Base-by-base conservation (phyloP, 352 stramenopile species). In the Globisporangium ultimum region DNA sequence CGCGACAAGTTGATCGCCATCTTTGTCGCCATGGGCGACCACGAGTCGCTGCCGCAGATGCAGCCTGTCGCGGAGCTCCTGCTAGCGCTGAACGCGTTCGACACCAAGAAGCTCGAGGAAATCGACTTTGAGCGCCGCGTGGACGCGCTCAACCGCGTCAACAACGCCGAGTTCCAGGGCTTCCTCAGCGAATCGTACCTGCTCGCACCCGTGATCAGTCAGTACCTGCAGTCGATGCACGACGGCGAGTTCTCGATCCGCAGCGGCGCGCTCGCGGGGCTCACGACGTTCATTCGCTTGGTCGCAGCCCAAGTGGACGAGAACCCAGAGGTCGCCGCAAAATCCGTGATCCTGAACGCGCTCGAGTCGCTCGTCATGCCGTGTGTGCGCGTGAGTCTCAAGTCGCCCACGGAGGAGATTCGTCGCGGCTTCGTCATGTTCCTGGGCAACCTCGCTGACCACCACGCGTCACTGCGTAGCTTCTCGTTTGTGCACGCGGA, bases 311-410 rank as follows among this genome's bases (percentile, higher is more conserved):
- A 67, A 17, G 61, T 74, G 17, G 53, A 66, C 2, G 58, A 63
- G 10, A 56, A 58, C 32, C 24, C 58, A 6, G 46, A 28, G 28
- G 61, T 64, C 28, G 61, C 21, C 3, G 59, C 53, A 8, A 80
- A 86, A 32, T 78, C 63, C 10, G 71, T 81, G 9, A 58, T 90
- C 18, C 57, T 90, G 5, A 91, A 90, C 56, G 78, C 90, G 9
- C 74, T 97, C 49, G 84, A 96, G 64, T 95, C 87, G 11, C 70
- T 95, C 21, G 76, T 97, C 34, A 96, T 97, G 84, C 90, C 89
- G 14, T 91, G 82, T 49, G 71, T 97, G 21, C 85, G 90, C 11
- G 73, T 79, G 40, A 96, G 89, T 48, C 63, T 97, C 17, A 87
- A 87, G 42, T 89, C 78, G 13, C 72, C 75, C 0, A 80, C 74